A percentile compares a stretch with the other conserved stretches of the same genome.
These are phyloP conservation scores for Fusarium xyrophilum DNA, from an alignment of 2,329 filamentous ascomycete species.

Conservation along the genomic window DNA sequence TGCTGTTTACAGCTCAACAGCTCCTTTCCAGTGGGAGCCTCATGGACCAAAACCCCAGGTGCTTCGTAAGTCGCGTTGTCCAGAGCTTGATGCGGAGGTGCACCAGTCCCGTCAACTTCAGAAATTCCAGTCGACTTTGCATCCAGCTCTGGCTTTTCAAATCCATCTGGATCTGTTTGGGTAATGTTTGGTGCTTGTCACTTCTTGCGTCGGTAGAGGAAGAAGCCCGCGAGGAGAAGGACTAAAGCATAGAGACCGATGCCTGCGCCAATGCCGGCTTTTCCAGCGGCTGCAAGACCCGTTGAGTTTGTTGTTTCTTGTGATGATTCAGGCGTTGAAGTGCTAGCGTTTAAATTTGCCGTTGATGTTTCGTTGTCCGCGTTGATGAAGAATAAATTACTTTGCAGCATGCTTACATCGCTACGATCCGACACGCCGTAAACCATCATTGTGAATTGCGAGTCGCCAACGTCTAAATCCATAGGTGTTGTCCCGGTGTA, in stretches of 20 bases:
- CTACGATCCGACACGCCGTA: not conserved
- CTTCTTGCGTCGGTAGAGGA: not conserved
- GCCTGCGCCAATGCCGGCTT: constrained; percentile 1
- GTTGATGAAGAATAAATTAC: constrained; percentile 4
- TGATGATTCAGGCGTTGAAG: not conserved
- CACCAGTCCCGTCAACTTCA: not conserved
- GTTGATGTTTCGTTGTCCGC: not conserved
- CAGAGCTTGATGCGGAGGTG: not conserved
- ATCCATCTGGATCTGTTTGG: not conserved
- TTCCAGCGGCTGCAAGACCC: not conserved
- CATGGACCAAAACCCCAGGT: not conserved
- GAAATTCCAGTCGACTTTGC: not conserved
- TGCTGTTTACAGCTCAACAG: too few relatives aligned
- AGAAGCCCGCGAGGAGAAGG: not conserved
- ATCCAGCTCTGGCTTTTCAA: not conserved
- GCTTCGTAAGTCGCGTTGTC: not conserved
- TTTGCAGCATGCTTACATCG: not conserved
- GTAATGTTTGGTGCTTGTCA: not conserved
- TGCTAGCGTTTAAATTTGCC: not conserved
- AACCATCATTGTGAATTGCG: not conserved
- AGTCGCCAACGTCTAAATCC: not conserved
- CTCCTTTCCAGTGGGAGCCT: not conserved
- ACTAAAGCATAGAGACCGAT: not conserved
- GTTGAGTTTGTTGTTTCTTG: not conserved
- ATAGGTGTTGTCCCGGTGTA: not conserved